These are phyloP conservation scores for Mycena maculata DNA, from an alignment of 768 basidiomycete genomes.

Conservation along the genomic window DNA sequence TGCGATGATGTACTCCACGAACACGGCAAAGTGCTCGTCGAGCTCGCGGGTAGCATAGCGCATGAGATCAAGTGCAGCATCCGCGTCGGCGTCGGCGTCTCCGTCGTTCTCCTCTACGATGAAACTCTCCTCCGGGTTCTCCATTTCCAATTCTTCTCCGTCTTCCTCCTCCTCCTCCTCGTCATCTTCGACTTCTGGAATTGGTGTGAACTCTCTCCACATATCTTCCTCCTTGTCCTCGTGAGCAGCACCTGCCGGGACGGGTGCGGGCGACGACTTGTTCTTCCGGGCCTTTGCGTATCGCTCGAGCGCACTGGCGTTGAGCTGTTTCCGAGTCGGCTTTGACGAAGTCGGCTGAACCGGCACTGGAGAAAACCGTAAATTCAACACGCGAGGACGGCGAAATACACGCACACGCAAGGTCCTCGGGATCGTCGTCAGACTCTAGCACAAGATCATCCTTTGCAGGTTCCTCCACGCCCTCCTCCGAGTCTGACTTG, in stretches of 20 bases:
- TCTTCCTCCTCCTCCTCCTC: background rate
- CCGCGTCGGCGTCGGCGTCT: slow-evolving; percentile 27
- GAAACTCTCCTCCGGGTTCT: slow-evolving; percentile 21
- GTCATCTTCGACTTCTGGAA: slow-evolving; percentile 29
- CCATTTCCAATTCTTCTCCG: slow-evolving; percentile 8
- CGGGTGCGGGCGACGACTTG: slow-evolving; percentile 30
- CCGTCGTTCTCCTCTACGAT: slow-evolving; percentile 27
- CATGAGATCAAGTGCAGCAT: slow-evolving; percentile 29
- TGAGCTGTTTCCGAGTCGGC: slow-evolving; percentile 24
- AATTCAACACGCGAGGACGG: background rate
- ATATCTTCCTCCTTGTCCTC: slow-evolving; percentile 16
- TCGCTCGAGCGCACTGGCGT: slow-evolving; percentile 23
- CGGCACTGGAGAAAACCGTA: slow-evolving; percentile 3
- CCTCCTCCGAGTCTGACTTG: slow-evolving; percentile 14
- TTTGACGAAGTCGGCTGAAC: slow-evolving; percentile 13
- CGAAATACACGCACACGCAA: slow-evolving; percentile 16
- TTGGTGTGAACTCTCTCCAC: slow-evolving; percentile 27
- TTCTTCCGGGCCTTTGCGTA: slow-evolving; percentile 33
- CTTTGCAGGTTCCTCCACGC: background rate
- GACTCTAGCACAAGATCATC: slow-evolving; percentile 16
- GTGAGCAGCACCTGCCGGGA: slow-evolving; percentile 12
- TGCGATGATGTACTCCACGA: slow-evolving; percentile 32
- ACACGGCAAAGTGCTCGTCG: slow-evolving; percentile 31
- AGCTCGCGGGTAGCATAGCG: slow-evolving; percentile 32
- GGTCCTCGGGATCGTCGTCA: slow-evolving; percentile 33